Evolutionary conservation across 306 rosid genomes (phyloP).

Genomic region (Cucurbita pepo): DNA sequence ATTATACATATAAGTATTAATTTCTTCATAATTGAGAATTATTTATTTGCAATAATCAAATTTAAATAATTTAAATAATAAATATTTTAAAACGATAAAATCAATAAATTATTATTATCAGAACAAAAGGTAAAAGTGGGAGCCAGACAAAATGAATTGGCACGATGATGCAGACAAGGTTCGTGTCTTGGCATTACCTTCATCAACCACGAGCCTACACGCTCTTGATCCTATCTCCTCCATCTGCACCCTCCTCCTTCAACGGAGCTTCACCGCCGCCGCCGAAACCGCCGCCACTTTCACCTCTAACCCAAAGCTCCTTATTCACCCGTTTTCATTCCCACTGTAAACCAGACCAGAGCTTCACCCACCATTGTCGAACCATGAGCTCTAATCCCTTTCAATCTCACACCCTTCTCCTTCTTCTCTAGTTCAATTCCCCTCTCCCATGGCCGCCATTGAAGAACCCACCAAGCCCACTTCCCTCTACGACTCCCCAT

Average conservation of each 20-base stretch:
- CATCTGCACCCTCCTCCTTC: not conserved
- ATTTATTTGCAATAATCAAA: not conserved
- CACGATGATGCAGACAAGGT: not conserved
- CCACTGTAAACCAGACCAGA: not conserved
- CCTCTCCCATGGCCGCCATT: conserved; percentile 24
- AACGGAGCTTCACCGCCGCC: not conserved
- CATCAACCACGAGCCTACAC: not conserved
- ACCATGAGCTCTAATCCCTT: not conserved
- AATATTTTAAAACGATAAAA: no score
- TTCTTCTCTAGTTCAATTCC: not conserved
- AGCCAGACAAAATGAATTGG: not conserved
- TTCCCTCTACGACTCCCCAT: conserved; percentile 19
- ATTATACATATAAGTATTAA: not conserved
- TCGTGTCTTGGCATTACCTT: not conserved
- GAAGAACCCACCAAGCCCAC: conserved; percentile 36
- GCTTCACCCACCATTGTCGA: not conserved
- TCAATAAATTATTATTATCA: no score
- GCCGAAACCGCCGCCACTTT: not conserved
- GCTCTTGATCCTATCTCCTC: not conserved
- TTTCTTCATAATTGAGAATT: not conserved
- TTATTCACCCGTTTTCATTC: not conserved
- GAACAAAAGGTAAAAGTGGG: no score
- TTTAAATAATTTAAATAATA: no score
- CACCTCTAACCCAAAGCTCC: not conserved
- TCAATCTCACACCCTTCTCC: not conserved